Evolutionary conservation across 148 eudicot species (phyloP), one percentile per base, ranked within the genome.

Genomic region (Polygonum maritimum): DNA sequence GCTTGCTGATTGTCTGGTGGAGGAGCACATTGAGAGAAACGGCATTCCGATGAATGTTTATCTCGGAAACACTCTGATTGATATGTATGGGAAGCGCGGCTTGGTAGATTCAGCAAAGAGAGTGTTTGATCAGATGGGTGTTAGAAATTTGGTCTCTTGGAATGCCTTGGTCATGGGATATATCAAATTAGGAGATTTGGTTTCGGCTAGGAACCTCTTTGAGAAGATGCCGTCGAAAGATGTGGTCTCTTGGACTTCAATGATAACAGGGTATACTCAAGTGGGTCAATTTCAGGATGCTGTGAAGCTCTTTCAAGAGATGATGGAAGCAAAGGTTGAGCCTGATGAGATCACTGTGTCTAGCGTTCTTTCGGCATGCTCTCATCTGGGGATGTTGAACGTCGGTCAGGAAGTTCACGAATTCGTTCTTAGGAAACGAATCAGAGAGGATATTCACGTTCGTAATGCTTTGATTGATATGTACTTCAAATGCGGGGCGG

Each of bases 401-500:
- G 47, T 82, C 63, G 97, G 94, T 5, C 80, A 75, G 78, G 82
- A 77, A 60, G 76, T 90, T 35, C 97, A 92, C 77, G 81, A 82
- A 31, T 85, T 80, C 75, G 78, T 92, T 5, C 52, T 31, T 31
- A 77, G 80, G 31, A 77, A 90, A 60, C 70, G 80, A 31, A 70
- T 88, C 22, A 87, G 79, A 79, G 69, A 76, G 19, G 97, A 92
- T 75, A 76, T 87, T 65, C 86, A 87, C 73, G 88, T 90, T 45
- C 85, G 84, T 74, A 92, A 90, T 65, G 77, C 89, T 79, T 74
- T 90, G 67, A 85, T 92, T 22, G 94, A 92, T 75, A 88, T 92
- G 94, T 90, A 90, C 78, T 88, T 86, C 76, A 90, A 92, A 83
- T 90, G 97, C 74, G 97, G 97, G 7, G 84, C 79, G 14, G 82